Percentiles rank a stretch among this genome's conserved stretches.
phyloP scores from a whole-genome alignment of 2,329 filamentous ascomycete genomes.

The Beauveria caledonica region DNA sequence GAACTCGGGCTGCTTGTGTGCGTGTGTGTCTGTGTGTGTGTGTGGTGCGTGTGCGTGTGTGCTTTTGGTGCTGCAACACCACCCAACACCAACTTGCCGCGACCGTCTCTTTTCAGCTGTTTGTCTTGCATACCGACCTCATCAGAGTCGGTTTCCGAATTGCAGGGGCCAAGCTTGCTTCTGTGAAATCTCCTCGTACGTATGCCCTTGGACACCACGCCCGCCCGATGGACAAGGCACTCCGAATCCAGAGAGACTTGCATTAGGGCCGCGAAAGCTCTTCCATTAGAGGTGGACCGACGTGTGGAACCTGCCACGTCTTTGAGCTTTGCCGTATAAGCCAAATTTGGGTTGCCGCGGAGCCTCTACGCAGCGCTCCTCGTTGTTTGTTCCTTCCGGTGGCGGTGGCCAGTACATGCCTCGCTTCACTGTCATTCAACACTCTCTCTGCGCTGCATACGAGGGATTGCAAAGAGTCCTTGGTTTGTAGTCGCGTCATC shows the following conservation, averaged over 20 bases:
- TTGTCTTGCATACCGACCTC: neutral
- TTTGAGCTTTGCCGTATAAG: neutral
- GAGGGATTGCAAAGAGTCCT: no score
- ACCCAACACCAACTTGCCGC: neutral
- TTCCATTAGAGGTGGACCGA: neutral
- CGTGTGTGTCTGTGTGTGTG: neutral
- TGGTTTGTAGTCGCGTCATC: neutral
- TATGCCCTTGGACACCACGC: neutral
- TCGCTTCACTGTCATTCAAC: neutral
- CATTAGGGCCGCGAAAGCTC: neutral
- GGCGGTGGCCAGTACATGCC: neutral
- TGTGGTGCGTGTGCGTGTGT: neutral
- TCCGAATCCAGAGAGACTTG: constrained; percentile 1
- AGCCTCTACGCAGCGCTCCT: neutral
- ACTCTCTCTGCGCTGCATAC: neutral
- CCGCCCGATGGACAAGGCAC: neutral
- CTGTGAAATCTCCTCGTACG: neutral
- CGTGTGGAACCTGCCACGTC: constrained; percentile 6
- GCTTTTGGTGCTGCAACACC: neutral
- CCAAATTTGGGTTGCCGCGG: neutral
- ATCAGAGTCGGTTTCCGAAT: no score
- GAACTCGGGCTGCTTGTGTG: neutral
- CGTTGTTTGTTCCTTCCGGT: neutral
- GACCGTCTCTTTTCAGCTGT: neutral
- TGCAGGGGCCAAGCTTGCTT: neutral